Conservation (phyloP, 208 protist genomes). For the Wallacemonas collosoma region DNA sequence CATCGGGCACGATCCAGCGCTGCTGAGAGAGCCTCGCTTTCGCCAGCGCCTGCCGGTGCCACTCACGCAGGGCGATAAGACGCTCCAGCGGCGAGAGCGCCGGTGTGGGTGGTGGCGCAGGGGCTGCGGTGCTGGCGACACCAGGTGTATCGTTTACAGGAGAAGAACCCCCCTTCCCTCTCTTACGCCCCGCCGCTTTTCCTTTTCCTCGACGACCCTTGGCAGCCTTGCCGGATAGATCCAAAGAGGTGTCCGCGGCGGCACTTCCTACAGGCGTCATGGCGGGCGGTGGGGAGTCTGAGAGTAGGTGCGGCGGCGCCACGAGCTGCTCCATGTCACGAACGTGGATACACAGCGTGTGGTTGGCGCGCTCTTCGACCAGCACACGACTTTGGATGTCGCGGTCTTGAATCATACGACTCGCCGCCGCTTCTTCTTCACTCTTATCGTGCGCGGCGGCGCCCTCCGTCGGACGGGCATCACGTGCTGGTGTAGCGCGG, state of each 20-base stretch:
- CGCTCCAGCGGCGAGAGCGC: conserved; percentile 52
- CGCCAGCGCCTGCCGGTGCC: conserved; percentile 48
- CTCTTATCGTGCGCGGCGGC: neutral
- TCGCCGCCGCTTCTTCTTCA: conserved; percentile 10
- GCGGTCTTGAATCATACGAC: conserved; percentile 23
- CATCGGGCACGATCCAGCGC: conserved; percentile 39
- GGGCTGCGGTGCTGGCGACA: neutral
- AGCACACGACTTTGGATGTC: conserved; percentile 59
- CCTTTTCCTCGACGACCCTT: neutral
- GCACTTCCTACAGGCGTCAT: neutral
- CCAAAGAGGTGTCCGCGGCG: neutral
- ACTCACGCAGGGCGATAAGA: conserved; percentile 57
- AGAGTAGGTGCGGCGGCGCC: conserved; percentile 61
- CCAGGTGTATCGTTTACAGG: neutral
- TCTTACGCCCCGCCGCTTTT: neutral
- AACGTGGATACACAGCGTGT: conserved; percentile 77
- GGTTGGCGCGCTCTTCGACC: conserved; percentile 64
- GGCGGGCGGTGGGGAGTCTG: neutral
- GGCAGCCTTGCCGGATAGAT: neutral
- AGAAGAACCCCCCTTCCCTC: conserved; percentile 2
- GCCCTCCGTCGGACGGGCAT: neutral
- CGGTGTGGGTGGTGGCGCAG: neutral
- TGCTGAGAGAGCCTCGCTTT: conserved; percentile 45
- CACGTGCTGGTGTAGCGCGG: conserved; percentile 20
- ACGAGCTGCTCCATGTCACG: conserved; percentile 83